A percentile compares a stretch with the other conserved stretches of the same genome.
Evolutionary conservation across 176 grass and related monocot genomes (phyloP).

Genomic region (Echinochloa phyllopogon): DNA sequence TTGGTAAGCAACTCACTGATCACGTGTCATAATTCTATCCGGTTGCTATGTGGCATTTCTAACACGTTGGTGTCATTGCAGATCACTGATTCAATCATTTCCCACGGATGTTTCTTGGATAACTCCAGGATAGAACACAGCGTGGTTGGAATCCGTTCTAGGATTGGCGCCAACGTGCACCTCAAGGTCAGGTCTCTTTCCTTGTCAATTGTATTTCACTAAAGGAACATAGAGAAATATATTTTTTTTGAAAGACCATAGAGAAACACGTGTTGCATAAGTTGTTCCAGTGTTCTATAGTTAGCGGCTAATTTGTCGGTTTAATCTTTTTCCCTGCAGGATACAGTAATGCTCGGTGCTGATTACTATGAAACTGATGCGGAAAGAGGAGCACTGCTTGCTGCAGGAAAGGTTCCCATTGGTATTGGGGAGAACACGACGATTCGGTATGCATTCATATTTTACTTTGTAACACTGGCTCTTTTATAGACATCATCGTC

Average conservation of each 20-base stretch:
- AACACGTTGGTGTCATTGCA: slow-evolving; percentile 37
- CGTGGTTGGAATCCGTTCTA: slow-evolving; percentile 80
- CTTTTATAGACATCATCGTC: background rate
- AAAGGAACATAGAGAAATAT: background rate
- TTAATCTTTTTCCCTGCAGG: slow-evolving; percentile 48
- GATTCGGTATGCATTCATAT: slow-evolving; percentile 64
- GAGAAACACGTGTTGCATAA: background rate
- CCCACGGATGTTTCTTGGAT: slow-evolving; percentile 88
- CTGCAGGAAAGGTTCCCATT: slow-evolving; percentile 78
- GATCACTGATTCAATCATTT: slow-evolving; percentile 88
- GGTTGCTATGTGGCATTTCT: background rate
- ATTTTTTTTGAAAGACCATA: background rate
- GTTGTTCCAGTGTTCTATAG: background rate
- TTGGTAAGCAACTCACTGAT: background rate
- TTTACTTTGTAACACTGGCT: slow-evolving; percentile 4
- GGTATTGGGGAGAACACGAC: slow-evolving; percentile 89
- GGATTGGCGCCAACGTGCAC: slow-evolving; percentile 70
- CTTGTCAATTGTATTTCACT: background rate
- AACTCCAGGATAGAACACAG: slow-evolving; percentile 76
- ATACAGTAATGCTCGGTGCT: slow-evolving; percentile 91
- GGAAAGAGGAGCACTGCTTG: slow-evolving; percentile 62
- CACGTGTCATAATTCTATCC: background rate
- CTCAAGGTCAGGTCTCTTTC: slow-evolving; percentile 62
- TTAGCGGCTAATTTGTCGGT: background rate
- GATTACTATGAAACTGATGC: slow-evolving; percentile 83